Conservation (phyloP, 2,329 filamentous ascomycete genomes). For the Aspergillus ibericus region DNA sequence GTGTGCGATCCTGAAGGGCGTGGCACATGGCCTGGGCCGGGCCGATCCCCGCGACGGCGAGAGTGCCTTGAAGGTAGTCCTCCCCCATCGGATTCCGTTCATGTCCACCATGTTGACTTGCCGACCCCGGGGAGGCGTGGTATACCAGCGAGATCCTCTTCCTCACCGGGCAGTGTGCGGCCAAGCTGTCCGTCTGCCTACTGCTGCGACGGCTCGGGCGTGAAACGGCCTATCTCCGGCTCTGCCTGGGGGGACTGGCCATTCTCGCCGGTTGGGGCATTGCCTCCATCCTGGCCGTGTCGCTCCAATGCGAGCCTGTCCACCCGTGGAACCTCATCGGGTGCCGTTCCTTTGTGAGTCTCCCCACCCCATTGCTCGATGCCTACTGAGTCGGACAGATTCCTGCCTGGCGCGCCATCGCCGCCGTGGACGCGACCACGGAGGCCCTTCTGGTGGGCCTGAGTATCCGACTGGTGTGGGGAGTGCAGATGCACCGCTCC, state of each 20-base stretch:
- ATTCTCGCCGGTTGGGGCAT: slow-evolving; percentile 21
- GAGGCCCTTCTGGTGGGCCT: slow-evolving; percentile 15
- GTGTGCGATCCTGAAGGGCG: slow-evolving; percentile 20
- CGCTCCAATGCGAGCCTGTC: neutral
- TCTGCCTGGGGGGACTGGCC: slow-evolving; percentile 13
- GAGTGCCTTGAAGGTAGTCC: slow-evolving; percentile 14
- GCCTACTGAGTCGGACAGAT: neutral
- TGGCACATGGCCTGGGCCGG: slow-evolving; percentile 26
- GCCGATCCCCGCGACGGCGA: slow-evolving; percentile 9
- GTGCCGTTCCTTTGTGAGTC: neutral
- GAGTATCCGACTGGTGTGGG: slow-evolving; percentile 26
- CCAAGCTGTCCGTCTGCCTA: slow-evolving; percentile 30
- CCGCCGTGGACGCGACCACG: slow-evolving; percentile 40
- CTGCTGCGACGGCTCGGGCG: slow-evolving; percentile 29
- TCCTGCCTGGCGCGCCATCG: slow-evolving; percentile 42
- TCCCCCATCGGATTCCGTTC: neutral
- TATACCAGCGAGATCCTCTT: slow-evolving; percentile 27
- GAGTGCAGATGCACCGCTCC: slow-evolving; percentile 22
- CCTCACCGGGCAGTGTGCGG: slow-evolving; percentile 25
- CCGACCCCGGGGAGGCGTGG: slow-evolving; percentile 1
- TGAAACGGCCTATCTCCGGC: slow-evolving; percentile 18
- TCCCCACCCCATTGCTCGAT: too few relatives aligned
- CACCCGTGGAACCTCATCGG: neutral
- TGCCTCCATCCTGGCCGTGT: slow-evolving; percentile 20
- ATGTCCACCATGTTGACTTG: too few relatives aligned